Evolutionary conservation across 106 monocot genomes (phyloP).

Genomic region (Iris macrosiphon): DNA sequence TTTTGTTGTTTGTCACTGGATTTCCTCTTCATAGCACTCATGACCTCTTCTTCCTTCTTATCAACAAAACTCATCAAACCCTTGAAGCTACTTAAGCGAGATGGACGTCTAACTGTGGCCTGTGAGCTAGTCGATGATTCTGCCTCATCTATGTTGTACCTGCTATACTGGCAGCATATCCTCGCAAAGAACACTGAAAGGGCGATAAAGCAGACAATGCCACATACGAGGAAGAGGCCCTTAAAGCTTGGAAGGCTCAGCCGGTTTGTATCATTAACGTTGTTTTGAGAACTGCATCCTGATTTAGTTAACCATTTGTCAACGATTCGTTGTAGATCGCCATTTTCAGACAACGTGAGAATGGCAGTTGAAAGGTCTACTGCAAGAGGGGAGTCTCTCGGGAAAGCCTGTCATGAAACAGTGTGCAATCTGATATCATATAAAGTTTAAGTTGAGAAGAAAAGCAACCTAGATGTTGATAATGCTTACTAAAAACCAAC

Average conservation of each 20-base stretch:
- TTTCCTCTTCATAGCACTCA: constrained; percentile 40
- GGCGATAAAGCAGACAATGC: constrained; percentile 45
- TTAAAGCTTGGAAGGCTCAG: constrained; percentile 70
- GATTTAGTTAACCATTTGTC: constrained; percentile 60
- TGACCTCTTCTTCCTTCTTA: constrained; percentile 66
- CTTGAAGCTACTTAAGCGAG: constrained; percentile 32
- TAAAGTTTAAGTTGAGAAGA: no score
- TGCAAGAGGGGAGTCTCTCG: constrained; percentile 87
- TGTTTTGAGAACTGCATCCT: constrained; percentile 24
- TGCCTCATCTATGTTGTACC: constrained; percentile 8
- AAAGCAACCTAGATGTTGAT: no score
- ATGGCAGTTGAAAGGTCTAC: constrained; percentile 89
- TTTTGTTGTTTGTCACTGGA: constrained; percentile 33
- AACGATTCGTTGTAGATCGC: constrained; percentile 84
- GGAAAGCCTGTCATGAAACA: constrained; percentile 87
- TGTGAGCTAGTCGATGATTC: not conserved
- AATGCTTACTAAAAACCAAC: no score
- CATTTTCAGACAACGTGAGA: constrained; percentile 72
- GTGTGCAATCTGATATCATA: no score
- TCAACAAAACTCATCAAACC: constrained; percentile 61
- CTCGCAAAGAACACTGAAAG: constrained; percentile 57
- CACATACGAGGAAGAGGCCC: constrained; percentile 93
- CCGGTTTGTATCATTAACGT: constrained; percentile 22
- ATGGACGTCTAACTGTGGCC: constrained; percentile 4
- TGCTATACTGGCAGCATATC: constrained; percentile 49